A percentile compares a stretch with the other conserved stretches of the same genome.
Conservation (phyloP, 805 yeast species). For the Grigorovia transvaalensis region DNA sequence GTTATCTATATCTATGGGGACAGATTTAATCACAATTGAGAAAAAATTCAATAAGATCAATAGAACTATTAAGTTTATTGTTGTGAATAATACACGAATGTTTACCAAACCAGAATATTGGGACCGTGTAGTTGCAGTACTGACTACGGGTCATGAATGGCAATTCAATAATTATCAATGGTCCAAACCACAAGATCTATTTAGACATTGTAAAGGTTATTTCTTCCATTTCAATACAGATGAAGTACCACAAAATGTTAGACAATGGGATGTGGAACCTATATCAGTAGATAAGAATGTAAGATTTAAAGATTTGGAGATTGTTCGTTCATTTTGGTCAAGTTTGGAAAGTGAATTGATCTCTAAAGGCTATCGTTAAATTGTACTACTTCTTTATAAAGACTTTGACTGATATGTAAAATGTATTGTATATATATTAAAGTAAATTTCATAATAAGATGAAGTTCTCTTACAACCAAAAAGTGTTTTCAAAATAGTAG, state of each 20-base stretch:
- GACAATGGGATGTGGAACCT: constrained; percentile 82
- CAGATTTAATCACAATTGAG: constrained; percentile 23
- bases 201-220: constrained; percentile 77
- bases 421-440: background rate
- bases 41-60: constrained; percentile 25
- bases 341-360: constrained; percentile 64
- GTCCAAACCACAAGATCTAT: constrained; percentile 67
- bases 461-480: constrained; percentile 10
- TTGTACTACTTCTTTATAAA: too few relatives aligned
- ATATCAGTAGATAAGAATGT: constrained; percentile 70
- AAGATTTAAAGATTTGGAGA: constrained; percentile 82
- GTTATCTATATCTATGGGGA: constrained; percentile 25
- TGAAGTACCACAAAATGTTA: constrained; percentile 59
- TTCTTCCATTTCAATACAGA: constrained; percentile 71
- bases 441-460: background rate
- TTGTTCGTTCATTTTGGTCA: constrained; percentile 78
- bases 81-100: constrained; percentile 81
- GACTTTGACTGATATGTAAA: background rate
- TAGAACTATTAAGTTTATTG: constrained; percentile 34
- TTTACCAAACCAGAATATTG: constrained; percentile 92
- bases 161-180: constrained; percentile 84
- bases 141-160: constrained; percentile 97
- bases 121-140: constrained; percentile 92
- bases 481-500: constrained; percentile 45
- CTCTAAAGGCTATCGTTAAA: constrained; percentile 45